phyloP scores from a whole-genome alignment of 176 grass and related monocot species.

The Oryza nivara region DNA sequence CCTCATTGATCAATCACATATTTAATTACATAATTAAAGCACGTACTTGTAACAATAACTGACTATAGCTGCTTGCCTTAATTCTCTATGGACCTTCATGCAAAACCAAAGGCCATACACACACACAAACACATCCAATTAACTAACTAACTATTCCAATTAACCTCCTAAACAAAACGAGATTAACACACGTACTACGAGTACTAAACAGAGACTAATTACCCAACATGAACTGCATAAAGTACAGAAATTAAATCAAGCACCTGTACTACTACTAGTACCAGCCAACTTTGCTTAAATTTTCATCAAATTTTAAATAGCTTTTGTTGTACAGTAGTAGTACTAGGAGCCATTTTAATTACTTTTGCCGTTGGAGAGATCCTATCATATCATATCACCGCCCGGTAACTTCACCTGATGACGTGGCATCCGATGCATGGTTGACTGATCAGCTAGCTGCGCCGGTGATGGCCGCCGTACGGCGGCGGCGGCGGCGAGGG shows the following conservation, averaged over 20 bases:
- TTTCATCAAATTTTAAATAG: neutral
- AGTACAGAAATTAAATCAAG: conserved; percentile 17
- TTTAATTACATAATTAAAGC: neutral
- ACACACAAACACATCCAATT: neutral
- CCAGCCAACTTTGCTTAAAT: neutral
- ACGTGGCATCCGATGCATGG: neutral
- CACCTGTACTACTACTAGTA: neutral
- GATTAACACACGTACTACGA: neutral
- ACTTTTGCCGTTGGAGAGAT: conserved; percentile 42
- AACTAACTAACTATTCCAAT: too few relatives aligned
- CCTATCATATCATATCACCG: conserved; percentile 53
- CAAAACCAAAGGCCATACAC: conserved; percentile 30
- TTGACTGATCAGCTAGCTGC: neutral
- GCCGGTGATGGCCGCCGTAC: neutral
- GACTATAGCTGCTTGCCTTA: too few relatives aligned
- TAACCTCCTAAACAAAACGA: neutral
- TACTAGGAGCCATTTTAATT: neutral
- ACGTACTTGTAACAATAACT: neutral
- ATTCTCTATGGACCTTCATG: neutral
- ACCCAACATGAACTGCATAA: conserved; percentile 4
- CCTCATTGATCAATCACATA: neutral
- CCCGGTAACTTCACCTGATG: conserved; percentile 33
- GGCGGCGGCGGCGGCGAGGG: conserved; percentile 23
- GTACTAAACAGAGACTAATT: conserved; percentile 1
- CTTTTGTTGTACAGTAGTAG: neutral